Conservation (phyloP, 1,284 basidiomycete species). For the Chiua sp. region DNA sequence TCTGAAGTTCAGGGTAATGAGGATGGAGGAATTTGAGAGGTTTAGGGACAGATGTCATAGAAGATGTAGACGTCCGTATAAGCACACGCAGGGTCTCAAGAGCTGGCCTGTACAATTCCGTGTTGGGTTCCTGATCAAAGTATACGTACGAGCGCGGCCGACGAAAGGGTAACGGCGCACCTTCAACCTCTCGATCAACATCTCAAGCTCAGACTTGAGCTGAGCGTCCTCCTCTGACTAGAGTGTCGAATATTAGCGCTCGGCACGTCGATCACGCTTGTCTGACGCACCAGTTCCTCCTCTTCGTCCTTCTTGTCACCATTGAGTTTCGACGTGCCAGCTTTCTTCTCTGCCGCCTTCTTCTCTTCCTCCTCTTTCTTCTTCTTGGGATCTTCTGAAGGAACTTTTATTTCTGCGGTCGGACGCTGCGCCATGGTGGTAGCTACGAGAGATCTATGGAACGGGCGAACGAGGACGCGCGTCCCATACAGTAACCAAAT, state of each 20-base stretch:
- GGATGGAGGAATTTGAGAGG: constrained; percentile 98
- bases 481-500: constrained; percentile 33
- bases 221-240: constrained; percentile 97
- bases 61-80: constrained; percentile 96
- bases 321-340: constrained; percentile 55
- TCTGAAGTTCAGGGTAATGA: constrained; percentile 90
- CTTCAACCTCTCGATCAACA: constrained; percentile 95
- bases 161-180: constrained; percentile 46
- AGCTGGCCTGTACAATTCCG: constrained; percentile 85
- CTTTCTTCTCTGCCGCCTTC: constrained; percentile 46
- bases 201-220: constrained; percentile 95
- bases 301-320: constrained; percentile 77
- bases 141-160: constrained; percentile 14
- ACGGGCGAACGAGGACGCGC: constrained; percentile 35
- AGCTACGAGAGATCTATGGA: constrained; percentile 9
- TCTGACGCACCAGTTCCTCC: constrained; percentile 78
- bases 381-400: constrained; percentile 76
- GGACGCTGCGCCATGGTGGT: constrained; percentile 59
- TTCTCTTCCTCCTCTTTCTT: constrained; percentile 58
- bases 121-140: constrained; percentile 80
- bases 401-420: constrained; percentile 62
- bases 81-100: constrained; percentile 94
- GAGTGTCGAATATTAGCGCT: constrained; percentile 3
- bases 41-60: constrained; percentile 99
- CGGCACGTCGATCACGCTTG: constrained; percentile 17